These are phyloP conservation scores for Dendryphion nanum DNA, from an alignment of 2,329 filamentous ascomycete species.

Conservation along the genomic window DNA sequence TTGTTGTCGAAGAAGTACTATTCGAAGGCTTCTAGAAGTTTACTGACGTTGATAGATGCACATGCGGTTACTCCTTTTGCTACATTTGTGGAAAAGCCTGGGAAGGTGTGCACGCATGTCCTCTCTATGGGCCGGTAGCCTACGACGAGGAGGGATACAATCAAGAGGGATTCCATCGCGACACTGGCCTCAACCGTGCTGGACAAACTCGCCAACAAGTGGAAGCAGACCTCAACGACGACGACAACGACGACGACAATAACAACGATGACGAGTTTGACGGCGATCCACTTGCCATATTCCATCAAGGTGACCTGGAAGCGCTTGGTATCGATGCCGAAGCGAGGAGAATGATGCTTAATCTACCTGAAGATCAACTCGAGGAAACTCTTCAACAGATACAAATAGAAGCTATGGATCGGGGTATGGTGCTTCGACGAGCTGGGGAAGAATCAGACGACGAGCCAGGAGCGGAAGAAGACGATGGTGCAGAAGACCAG, in stretches of 20 bases:
- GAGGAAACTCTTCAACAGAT: too few relatives aligned
- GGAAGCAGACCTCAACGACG: constrained; percentile 4
- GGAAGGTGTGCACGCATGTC: constrained; percentile 29
- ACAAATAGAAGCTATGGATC: not conserved
- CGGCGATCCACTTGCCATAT: constrained; percentile 13
- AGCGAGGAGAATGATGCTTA: not conserved
- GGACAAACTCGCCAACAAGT: constrained; percentile 18
- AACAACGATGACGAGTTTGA: constrained; percentile 8
- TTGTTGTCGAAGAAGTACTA: too few relatives aligned
- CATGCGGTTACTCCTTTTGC: constrained; percentile 31
- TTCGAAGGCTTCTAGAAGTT: not conserved
- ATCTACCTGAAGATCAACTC: too few relatives aligned
- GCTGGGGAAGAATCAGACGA: constrained; percentile 2
- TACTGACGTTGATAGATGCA: too few relatives aligned
- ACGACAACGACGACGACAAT: constrained; percentile 10
- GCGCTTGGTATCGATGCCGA: not conserved
- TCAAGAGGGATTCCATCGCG: constrained; percentile 28
- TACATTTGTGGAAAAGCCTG: constrained; percentile 32
- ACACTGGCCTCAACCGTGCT: constrained; percentile 23
- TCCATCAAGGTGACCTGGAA: not conserved
- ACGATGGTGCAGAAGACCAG: constrained; percentile 1
- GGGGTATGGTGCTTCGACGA: not conserved
- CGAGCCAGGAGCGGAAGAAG: constrained; percentile 1
- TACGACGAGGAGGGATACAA: constrained; percentile 35
- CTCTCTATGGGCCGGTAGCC: constrained; percentile 24